Evolutionary conservation across 176 grass and related monocot species (phyloP), one percentile per base, ranked within the genome.

Genomic region (Melocanna baccifera): DNA sequence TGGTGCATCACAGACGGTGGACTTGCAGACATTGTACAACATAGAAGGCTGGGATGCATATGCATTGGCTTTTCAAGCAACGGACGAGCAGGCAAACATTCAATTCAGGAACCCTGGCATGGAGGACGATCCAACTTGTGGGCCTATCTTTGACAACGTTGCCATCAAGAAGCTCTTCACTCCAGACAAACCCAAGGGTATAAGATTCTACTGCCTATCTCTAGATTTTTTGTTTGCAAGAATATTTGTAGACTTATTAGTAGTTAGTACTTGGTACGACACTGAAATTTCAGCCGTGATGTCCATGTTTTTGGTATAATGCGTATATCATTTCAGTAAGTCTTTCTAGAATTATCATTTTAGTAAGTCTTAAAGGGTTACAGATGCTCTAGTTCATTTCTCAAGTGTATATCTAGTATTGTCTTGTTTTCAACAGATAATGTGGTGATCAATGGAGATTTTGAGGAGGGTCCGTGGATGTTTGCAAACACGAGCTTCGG

Each of bases 11-110:
- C 89, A 91, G 84, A 89, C 81, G 5, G 87, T 99, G 36, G 97
- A 96, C 73, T 69, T 99, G 43, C 97, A 99, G 86, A 99, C 97
- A 67, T 77, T 99, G 78, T 99, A 99, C 88, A 99, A 89, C 70
- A 94, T 99, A 11, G 97, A 99, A 73, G 97, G 97, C 6, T 99
- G 97, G 97, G 97, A 96, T 78, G 87, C 97, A n/a, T 99, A 99
- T 22, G 89, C 93, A 0, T 69, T 94, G 89, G 97, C 93, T 43
- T 99, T 99, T 87, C 90, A 91, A 67, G 93, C 91, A 48, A 76
- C 72, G 18, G 97, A 94, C 1, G 97, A 95, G 57, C 90, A 88
- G 77, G 84, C 89, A 0, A 81, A 28, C 55, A 68, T 99, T 63
- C 84, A 89, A 12, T 99, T 99, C 84, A 96, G 78, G 88, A 99